Evolutionary conservation across 352 stramenopile species (phyloP).

Genomic region (Globisporangium orthogonon): DNA sequence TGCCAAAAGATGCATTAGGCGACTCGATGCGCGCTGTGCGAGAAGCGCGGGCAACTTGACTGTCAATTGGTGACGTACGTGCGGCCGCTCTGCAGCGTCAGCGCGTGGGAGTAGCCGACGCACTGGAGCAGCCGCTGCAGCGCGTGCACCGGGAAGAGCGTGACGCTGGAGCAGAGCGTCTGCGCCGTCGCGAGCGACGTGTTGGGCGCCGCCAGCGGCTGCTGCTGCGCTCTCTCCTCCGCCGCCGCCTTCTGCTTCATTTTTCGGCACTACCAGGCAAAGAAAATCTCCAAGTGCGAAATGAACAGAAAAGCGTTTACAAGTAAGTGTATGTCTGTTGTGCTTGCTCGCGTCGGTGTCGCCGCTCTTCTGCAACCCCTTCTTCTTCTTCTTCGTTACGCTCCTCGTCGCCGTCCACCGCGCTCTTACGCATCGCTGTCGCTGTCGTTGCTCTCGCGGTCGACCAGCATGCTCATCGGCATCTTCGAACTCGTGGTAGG

Average conservation of each 20-base stretch:
- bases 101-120: conserved; percentile 58
- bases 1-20: neutral
- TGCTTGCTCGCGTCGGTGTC: no score
- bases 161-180: conserved; percentile 51
- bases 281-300: no score
- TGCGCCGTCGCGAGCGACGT: conserved; percentile 12
- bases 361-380: no score
- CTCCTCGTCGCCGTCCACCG: no score
- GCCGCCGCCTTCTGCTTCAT: neutral
- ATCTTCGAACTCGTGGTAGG: neutral
- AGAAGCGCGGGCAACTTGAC: no score
- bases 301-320: no score
- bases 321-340: no score
- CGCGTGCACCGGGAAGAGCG: conserved; percentile 53
- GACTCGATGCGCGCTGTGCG: no score
- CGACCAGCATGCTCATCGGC: conserved; percentile 17
- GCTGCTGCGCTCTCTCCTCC: neutral
- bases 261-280: neutral
- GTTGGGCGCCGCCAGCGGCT: neutral
- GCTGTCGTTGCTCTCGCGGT: conserved; percentile 17
- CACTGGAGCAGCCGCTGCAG: conserved; percentile 59
- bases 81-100: conserved; percentile 69
- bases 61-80: conserved; percentile 27
- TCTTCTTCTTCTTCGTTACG: no score
- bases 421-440: conserved; percentile 6